Conservation (phyloP, 257 asterid genomes). For the Henckelia pumila region DNA sequence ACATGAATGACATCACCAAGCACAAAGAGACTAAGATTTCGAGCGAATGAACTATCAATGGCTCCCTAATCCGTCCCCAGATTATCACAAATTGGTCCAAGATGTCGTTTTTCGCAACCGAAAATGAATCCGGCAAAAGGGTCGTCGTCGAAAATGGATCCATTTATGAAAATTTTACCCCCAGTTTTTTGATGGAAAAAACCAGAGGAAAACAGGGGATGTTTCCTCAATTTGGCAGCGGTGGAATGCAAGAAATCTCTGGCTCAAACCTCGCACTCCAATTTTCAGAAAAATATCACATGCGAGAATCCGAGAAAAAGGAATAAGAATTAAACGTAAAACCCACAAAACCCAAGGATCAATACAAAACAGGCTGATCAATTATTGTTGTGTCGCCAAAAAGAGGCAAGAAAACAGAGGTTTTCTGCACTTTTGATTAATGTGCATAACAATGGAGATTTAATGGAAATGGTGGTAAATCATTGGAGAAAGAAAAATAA, state of each 20-base stretch:
- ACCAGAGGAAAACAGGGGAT: slow-evolving; percentile 36
- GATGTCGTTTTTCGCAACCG: slow-evolving; percentile 47
- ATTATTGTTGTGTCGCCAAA: slow-evolving; percentile 13
- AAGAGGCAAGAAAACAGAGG: slow-evolving; percentile 5
- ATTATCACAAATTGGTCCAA: slow-evolving; percentile 44
- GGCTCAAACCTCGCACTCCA: too few species aligned
- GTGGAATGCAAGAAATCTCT: too few species aligned
- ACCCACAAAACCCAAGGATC: slow-evolving; percentile 24
- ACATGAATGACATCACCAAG: slow-evolving; percentile 72
- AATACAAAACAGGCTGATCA: slow-evolving; percentile 15
- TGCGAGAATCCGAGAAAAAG: slow-evolving; percentile 30
- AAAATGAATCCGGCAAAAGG: slow-evolving; percentile 42
- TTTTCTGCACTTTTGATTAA: slow-evolving; percentile 9
- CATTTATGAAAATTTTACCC: slow-evolving; percentile 39
- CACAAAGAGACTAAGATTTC: slow-evolving; percentile 50
- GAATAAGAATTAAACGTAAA: slow-evolving; percentile 10
- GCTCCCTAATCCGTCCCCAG: slow-evolving; percentile 81
- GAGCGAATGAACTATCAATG: slow-evolving; percentile 78
- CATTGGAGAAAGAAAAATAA: slow-evolving; percentile 17
- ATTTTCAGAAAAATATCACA: too few species aligned
- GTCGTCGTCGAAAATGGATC: slow-evolving; percentile 39
- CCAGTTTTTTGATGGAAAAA: slow-evolving; percentile 24
- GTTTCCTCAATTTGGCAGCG: slow-evolving; percentile 13
- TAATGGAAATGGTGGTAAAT: too few species aligned
- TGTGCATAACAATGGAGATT: too few species aligned